Conservation (phyloP, 2,329 filamentous ascomycete species). For the Gliomastix tumulicola region DNA sequence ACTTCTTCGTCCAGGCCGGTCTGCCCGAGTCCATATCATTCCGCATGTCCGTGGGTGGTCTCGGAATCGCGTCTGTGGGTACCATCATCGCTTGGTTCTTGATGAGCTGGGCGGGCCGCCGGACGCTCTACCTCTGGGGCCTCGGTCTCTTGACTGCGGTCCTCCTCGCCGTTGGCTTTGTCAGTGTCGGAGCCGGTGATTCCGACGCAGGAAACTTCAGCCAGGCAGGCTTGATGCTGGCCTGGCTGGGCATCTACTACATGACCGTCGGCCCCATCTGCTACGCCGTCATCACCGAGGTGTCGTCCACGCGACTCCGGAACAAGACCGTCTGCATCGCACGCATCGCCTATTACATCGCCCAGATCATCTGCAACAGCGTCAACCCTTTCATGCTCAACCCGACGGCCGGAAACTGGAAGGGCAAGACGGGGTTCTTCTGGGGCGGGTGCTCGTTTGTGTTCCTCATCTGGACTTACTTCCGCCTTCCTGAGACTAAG, state of each 20-base stretch:
- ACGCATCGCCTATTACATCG: constrained; percentile 39
- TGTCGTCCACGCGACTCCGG: constrained; percentile 24
- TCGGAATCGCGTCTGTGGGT: constrained; percentile 26
- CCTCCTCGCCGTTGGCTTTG: constrained; percentile 27
- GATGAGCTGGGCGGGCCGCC: constrained; percentile 25
- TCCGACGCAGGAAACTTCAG: constrained; percentile 16
- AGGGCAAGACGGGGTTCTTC: constrained; percentile 39
- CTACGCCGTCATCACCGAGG: constrained; percentile 28
- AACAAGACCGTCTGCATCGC: constrained; percentile 33
- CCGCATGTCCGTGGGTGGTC: constrained; percentile 11
- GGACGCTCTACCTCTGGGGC: constrained; percentile 27
- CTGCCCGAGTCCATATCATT: constrained; percentile 15
- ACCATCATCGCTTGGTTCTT: constrained; percentile 28
- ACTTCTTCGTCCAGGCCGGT: constrained; percentile 31
- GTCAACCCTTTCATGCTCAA: constrained; percentile 40
- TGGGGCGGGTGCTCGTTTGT: constrained; percentile 35
- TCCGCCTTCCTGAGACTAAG: constrained; percentile 46
- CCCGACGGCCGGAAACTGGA: constrained; percentile 37
- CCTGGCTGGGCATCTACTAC: constrained; percentile 29
- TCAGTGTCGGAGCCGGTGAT: constrained; percentile 23
- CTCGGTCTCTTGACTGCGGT: constrained; percentile 20
- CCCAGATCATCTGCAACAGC: constrained; percentile 37
- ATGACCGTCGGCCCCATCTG: constrained; percentile 28
- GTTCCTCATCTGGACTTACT: constrained; percentile 42
- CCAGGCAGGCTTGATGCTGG: constrained; percentile 24